These are phyloP conservation scores for Platanus orientalis DNA, from an alignment of 164 flowering plant genomes.

Conservation along the genomic window DNA sequence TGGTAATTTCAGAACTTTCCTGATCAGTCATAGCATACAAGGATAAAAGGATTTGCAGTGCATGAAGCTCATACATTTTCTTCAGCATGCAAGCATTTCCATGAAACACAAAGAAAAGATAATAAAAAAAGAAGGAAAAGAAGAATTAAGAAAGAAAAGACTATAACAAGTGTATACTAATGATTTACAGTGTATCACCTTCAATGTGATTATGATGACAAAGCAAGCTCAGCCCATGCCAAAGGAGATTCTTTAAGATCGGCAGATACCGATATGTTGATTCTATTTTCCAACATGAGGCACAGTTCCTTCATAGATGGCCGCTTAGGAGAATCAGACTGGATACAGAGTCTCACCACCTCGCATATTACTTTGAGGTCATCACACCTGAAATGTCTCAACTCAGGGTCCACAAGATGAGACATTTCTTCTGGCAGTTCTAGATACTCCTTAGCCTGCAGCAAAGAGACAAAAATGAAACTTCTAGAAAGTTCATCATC, in stretches of 20 bases:
- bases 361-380: slow-evolving; percentile 75
- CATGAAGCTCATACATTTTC: slow-evolving; percentile 16
- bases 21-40: slow-evolving; percentile 19
- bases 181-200: slow-evolving; percentile 41
- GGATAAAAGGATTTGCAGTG: slow-evolving; percentile 10
- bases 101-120: background rate
- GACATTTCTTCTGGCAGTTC: slow-evolving; percentile 64
- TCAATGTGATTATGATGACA: slow-evolving; percentile 45
- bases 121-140: background rate
- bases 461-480: background rate
- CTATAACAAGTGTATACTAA: slow-evolving; percentile 20
- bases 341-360: slow-evolving; percentile 56
- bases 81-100: slow-evolving; percentile 26
- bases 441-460: slow-evolving; percentile 80
- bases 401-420: slow-evolving; percentile 69
- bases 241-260: slow-evolving; percentile 73
- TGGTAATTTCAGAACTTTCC: slow-evolving; percentile 14
- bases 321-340: slow-evolving; percentile 38
- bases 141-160: slow-evolving; percentile 3
- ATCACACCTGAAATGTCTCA: slow-evolving; percentile 59
- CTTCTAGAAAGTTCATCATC: background rate
- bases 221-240: slow-evolving; percentile 96
- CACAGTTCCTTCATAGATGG: slow-evolving; percentile 57
- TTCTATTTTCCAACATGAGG: slow-evolving; percentile 54
- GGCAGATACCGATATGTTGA: slow-evolving; percentile 52